Conservation (phyloP, 148 eudicot species). For the Gaultheria prostrata region DNA sequence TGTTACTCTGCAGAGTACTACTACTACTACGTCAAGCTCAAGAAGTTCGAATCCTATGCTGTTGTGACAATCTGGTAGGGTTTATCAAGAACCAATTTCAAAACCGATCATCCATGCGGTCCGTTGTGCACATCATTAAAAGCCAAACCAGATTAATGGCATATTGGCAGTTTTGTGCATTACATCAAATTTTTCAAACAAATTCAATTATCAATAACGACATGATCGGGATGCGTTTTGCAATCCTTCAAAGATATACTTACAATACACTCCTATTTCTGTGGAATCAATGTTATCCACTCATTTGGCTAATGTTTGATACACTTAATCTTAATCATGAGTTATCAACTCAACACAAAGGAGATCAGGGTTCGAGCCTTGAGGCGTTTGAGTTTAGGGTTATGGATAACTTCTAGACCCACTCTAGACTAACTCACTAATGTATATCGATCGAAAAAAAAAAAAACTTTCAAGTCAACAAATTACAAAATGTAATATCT, state of each 20-base stretch:
- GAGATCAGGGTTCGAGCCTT: too few relatives aligned
- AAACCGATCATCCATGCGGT: too few relatives aligned
- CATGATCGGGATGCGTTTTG: neutral
- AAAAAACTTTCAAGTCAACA: too few relatives aligned
- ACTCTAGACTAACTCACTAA: too few relatives aligned
- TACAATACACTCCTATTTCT: neutral
- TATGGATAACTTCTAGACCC: too few relatives aligned
- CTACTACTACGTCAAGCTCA: too few relatives aligned
- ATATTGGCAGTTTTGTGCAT: neutral
- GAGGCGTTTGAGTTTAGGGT: too few relatives aligned
- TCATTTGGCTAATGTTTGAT: neutral
- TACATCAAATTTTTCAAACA: neutral
- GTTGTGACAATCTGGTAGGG: too few relatives aligned
- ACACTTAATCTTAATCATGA: neutral
- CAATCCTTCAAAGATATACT: neutral
- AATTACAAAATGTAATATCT: neutral
- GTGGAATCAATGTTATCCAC: neutral
- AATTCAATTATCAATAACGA: neutral
- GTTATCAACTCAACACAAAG: neutral
- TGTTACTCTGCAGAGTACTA: too few relatives aligned
- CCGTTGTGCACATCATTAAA: neutral
- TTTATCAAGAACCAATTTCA: too few relatives aligned
- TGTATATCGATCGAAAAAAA: too few relatives aligned
- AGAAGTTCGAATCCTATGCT: neutral
- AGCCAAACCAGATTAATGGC: neutral